These are phyloP conservation scores for Backusella sp. DNA, from an alignment of 192 early-diverging fungal genomes.

Conservation along the genomic window DNA sequence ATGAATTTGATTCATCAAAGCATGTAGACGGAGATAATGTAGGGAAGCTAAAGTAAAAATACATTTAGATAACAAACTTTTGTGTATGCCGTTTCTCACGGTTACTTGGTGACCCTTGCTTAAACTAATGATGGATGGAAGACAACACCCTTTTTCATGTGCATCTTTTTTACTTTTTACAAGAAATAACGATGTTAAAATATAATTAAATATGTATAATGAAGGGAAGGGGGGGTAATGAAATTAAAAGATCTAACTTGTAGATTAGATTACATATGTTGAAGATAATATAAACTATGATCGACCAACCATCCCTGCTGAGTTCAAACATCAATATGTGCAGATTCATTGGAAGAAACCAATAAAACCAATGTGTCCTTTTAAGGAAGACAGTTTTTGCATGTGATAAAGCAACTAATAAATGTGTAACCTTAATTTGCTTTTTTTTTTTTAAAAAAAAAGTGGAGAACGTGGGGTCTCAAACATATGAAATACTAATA, in stretches of 20 bases:
- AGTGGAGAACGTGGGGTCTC: conserved; percentile 7
- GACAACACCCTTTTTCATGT: not conserved
- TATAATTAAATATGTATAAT: not conserved
- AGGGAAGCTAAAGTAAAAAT: not conserved
- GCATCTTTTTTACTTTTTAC: not conserved
- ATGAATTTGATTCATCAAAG: not conserved
- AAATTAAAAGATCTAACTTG: not conserved
- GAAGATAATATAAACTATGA: not conserved
- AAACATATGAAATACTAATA: conserved; percentile 7
- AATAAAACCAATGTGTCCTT: conserved; percentile 1
- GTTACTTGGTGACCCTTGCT: not conserved
- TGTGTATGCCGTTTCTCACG: not conserved
- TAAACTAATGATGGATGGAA: not conserved
- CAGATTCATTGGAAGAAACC: not conserved
- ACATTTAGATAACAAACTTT: not conserved
- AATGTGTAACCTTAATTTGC: not conserved
- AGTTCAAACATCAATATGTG: not conserved
- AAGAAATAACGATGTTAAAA: not conserved
- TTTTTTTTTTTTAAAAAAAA: not conserved
- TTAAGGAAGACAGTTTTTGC: not conserved
- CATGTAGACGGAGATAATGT: not conserved
- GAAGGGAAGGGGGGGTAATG: not conserved
- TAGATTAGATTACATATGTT: not conserved
- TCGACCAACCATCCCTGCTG: not conserved
- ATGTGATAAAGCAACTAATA: conserved; percentile 11